Percentiles rank a stretch among this genome's conserved stretches.
Conservation (phyloP, 805 yeast species). For the Isabelozyma gotoi region DNA sequence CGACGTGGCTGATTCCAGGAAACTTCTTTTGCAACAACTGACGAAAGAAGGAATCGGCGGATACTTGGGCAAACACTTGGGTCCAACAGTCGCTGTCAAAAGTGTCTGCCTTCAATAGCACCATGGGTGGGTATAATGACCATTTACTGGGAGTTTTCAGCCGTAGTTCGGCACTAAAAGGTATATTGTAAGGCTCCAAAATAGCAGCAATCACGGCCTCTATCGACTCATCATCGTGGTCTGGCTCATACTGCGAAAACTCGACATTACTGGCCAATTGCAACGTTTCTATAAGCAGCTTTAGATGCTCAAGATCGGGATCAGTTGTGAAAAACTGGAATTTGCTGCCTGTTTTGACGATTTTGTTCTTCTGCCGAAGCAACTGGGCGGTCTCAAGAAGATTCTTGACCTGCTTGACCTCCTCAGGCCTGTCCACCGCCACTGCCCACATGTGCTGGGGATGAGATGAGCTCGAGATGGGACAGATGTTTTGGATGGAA, state of each 20-base stretch:
- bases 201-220: not conserved
- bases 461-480: too few species aligned
- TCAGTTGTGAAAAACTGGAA: not conserved
- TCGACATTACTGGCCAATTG: not conserved
- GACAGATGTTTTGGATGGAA: too few species aligned
- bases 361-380: not conserved
- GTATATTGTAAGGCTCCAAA: not conserved
- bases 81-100: constrained; percentile 42
- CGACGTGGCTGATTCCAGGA: constrained; percentile 53
- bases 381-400: not conserved
- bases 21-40: constrained; percentile 10
- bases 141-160: constrained; percentile 51
- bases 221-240: not conserved
- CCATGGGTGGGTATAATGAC: constrained; percentile 66
- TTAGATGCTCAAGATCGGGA: not conserved
- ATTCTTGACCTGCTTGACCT: not conserved
- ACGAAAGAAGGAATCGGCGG: constrained; percentile 12
- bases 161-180: not conserved
- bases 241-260: not conserved
- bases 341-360: not conserved
- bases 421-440: not conserved
- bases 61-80: not conserved
- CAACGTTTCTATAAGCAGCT: not conserved
- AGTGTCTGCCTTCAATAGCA: constrained; percentile 53
- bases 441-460: too few species aligned